Evolutionary conservation across 169 alveolate species (phyloP), one percentile per base, ranked within the genome.

Genomic region (Plasmodium chabaudi): DNA sequence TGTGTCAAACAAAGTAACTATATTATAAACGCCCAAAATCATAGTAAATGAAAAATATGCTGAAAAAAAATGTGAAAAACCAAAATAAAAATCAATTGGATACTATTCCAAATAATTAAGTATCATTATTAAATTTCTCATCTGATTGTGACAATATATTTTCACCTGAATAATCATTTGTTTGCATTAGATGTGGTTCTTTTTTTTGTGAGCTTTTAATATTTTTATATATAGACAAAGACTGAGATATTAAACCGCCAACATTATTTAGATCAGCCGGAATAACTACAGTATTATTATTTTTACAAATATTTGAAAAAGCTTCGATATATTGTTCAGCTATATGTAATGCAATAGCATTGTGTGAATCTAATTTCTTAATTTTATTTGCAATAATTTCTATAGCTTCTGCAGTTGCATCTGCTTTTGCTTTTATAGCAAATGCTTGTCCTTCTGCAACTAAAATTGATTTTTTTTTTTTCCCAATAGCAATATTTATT

Each of bases 401-500:
- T 9, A 95, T 92, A 49, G 96, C 95, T 68, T 95, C 93, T 1
- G 97, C 96, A 2, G 96, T 93, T 27, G 97, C 97, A 69, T 93
- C 94, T 13, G 97, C 97, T 59, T 94, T 92, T 12, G 92, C 94
- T 65, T 93, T 87, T 9, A 94, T 92, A 23, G 97, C 97, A 55
- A 94, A 92, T 15, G 98, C 96, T 57, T 94, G 96, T 49, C 99
- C 99, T 92, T 97, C 97, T 42, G 99, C 99, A 51, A 94, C 90
- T 56, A 98, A 87, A 49, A 96, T 96, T 19, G 95, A 92, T 23
- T 97, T 91, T 64, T 86, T 93, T 77, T 96, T 96, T 67, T 95
- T 91, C 15, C 98, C 99, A 88, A 95, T 94, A n/a, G 99, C 98
- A 56, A 96, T 77, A 91, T 98, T 98, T 56, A 98, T 97, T 68